phyloP scores from a whole-genome alignment of 2,329 filamentous ascomycete species.

The Venturia carpophila region DNA sequence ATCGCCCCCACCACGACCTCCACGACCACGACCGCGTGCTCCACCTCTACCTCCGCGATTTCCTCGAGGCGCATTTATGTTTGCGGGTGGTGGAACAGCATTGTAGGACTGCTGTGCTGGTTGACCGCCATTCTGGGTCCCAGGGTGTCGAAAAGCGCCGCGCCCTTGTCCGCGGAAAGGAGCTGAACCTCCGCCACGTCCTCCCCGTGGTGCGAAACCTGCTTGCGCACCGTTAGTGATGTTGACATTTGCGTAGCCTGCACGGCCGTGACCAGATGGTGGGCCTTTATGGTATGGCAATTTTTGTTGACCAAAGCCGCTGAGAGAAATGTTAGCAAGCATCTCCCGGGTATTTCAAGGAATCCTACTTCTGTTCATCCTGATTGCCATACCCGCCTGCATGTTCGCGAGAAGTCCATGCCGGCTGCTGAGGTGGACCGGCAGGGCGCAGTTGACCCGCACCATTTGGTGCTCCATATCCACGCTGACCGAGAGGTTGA shows the following conservation, averaged over 20 bases:
- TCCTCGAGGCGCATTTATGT: conserved; percentile 20
- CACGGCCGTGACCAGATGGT: conserved; percentile 16
- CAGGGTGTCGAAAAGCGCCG: neutral
- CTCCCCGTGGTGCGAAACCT: neutral
- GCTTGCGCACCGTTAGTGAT: neutral
- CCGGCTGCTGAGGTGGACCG: conserved; percentile 48
- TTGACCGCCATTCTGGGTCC: neutral
- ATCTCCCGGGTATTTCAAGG: conserved; percentile 21
- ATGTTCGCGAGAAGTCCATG: conserved; percentile 44
- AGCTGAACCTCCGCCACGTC: conserved; percentile 1
- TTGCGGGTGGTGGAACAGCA: conserved; percentile 32
- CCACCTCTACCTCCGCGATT: conserved; percentile 23
- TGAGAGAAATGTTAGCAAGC: conserved; percentile 22
- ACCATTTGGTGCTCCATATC: conserved; percentile 50
- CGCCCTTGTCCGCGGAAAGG: conserved; percentile 3
- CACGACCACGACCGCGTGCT: conserved; percentile 19
- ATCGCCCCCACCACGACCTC: conserved; percentile 8
- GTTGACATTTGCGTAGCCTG: conserved; percentile 17
- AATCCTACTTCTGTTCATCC: neutral
- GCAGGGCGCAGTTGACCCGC: conserved; percentile 52
- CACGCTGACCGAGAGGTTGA: conserved; percentile 45
- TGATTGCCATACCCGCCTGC: neutral
- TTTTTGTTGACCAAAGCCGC: conserved; percentile 8
- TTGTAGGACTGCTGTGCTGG: conserved; percentile 26
- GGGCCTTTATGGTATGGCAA: conserved; percentile 13